Evolutionary conservation across 768 basidiomycete genomes (phyloP), one percentile per base, ranked within the genome.

Genomic region (Kwoniella sp.): DNA sequence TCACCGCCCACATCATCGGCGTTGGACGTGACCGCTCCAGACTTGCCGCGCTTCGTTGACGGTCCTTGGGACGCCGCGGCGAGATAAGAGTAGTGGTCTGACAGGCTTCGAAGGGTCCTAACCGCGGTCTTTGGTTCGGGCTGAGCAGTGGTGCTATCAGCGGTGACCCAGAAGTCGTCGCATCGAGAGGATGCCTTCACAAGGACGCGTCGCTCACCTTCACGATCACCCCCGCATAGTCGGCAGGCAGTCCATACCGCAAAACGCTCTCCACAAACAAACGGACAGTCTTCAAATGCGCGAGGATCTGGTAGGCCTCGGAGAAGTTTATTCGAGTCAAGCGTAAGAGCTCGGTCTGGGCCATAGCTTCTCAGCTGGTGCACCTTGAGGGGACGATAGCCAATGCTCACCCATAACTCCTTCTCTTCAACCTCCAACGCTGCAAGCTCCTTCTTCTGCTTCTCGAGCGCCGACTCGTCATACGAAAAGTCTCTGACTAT

Each of bases 191-290:
- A 33, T n/a, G 6, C 39, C 39, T 8, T 41, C 5, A 23, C 20
- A n/a, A n/a, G n/a, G n/a, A n/a, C 28, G 22, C 20, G 44, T 26
- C 9, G 8, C 76, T 46, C 53, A 87, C 92, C 80, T 88, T 89
- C 67, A 98, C 76, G 20, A 83, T 79, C 33, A 92, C 76, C 2
- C 87, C 91, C 22, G 81, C 77, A 72, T 93, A 99, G 62, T 88
- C 85, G 1, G 92, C 89, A 3, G 95, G 95, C 9, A 96, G 78
- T 46, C 95, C 95, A 71, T 96, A 98, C 62, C 93, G 81, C 36
- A 99, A 80, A 17, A 96, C 92, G 50, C 89, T 91, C 76, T 99
- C 95, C 19, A 93, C 84, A 65, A 92, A 98, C 14, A 95, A 78
- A 9, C 89, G 84, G 14, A 95, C 75, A 43, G 93, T 80, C 75